Conservation (phyloP, 2,329 filamentous ascomycete genomes). For the Botrytis tulipae region DNA sequence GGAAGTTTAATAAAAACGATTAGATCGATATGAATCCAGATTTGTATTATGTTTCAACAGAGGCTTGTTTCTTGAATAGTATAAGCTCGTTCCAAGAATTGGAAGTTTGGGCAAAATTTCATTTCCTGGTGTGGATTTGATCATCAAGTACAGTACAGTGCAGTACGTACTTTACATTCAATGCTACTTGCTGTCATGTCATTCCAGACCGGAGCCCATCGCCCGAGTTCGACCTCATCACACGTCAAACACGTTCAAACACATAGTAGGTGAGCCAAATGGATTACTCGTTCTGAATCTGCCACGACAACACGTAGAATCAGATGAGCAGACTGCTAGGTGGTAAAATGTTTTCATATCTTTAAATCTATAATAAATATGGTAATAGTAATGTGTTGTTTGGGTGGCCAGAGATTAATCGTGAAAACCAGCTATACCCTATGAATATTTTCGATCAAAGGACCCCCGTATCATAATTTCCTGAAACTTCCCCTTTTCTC, state of each 20-base stretch:
- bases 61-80: too few relatives aligned
- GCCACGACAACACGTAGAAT: constrained; percentile 15
- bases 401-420: not conserved
- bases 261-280: not conserved
- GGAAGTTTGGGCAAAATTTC: not conserved
- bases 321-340: constrained; percentile 5
- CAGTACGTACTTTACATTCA: not conserved
- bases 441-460: constrained; percentile 1
- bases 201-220: constrained; percentile 3
- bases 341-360: not conserved
- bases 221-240: constrained; percentile 4
- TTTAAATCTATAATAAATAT: not conserved
- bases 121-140: not conserved
- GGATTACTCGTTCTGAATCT: constrained; percentile 12
- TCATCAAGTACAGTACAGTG: not conserved
- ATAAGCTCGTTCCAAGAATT: not conserved
- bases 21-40: not conserved
- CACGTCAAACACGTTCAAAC: constrained; percentile 8
- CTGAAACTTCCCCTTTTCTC: not conserved
- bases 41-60: not conserved
- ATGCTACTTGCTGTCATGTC: not conserved
- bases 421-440: not conserved
- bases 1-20: not conserved
- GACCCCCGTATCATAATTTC: not conserved
- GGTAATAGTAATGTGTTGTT: constrained; percentile 10